Base-by-base conservation (phyloP, 768 basidiomycete species). In the Exsudoporus frostii region DNA sequence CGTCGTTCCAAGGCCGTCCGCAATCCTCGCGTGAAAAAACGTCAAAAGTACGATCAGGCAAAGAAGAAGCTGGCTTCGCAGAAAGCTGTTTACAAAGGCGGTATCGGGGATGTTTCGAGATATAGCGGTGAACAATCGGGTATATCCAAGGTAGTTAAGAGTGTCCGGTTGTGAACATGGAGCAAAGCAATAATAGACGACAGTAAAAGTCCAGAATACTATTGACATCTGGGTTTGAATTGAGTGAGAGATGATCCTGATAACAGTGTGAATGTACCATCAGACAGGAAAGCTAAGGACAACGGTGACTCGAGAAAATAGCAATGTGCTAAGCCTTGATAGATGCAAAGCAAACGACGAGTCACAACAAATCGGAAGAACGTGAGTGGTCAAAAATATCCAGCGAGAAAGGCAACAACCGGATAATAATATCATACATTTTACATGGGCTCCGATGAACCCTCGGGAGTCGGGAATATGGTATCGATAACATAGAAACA, bases 11-110 rank as follows among this genome's bases (percentile, higher is more conserved):
- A 98, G 73, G 79, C 80, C 50, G 91, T 92, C 34, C 91, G 95
- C 59, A 99, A 99, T 74, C 95, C 96, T 38, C 85, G 97, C 55
- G 94, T 98, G 71, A 98, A 98, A 83, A 99, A 99, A 71, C 83
- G 92, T 32, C 80, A 87, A 72, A 87, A 80, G 65, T 98, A 87
- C 77, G 95, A 95, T 65, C 88, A 97, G 73, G 96, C 95, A 58
- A 91, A 96, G 78, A 93, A 90, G 75, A 92, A 87, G 73, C 75
- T 98, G 14, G 74, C 86, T 27, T 93, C 90, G 22, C 92, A 94
- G 71, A 89, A 91, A 70, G 85, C 94, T 17, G 79, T 94, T n/a
- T 98, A 84, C 82, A 95, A 88, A 68, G 92, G 93, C 49, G 94
- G 94, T 36, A 68, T 88, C 50, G 80, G 79, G 14, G 82, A 82